Evolutionary conservation across 2,329 filamentous ascomycete genomes (phyloP), one percentile per base, ranked within the genome.

Genomic region (Biscogniauxia mediterranea): DNA sequence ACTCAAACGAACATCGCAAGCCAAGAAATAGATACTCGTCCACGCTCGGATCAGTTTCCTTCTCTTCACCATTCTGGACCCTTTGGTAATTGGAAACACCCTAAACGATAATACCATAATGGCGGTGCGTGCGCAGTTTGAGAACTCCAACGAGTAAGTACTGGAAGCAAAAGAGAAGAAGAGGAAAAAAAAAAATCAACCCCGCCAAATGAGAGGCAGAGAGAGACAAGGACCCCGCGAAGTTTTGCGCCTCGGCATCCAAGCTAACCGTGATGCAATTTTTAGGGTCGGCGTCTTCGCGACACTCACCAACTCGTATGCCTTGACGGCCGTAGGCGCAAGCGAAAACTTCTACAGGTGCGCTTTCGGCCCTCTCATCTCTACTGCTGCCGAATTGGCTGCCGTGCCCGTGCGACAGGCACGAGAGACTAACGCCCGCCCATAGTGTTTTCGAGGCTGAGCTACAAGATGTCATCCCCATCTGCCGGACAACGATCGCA

Each of bases 281-380:
- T 32, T 46, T 73, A 97, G 93, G 81, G 91, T 99, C 75, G 95
- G 95, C 77, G 95, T 98, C 75, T 99, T 99, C 79, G 81, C 93
- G 64, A 97, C 92, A 64, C 90, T 99, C 76, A 99, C 95, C 70
- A 99, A 99, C 81, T 94, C 92, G 63, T 99, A 97, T 79, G 93
- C 93, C 71, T 85, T 99, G 72, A 92, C 97, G 71, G 93, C 94
- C 67, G 87, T 97, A 68, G 95, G 95, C 74, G 93, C 92, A 71
- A 97, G 92, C 74, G 93, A 97, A 84, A 98, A 98, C 86, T 99
- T 99, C 80, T 98, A 98, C 88, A 93, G 87, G 87, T 89, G 76
- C 64, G 78, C 69, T 57, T 4, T 64, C 15, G 15, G 50, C 42
- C 23, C 23, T 23, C 23, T 23, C 28, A 32, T 2, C 28, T 9